Evolutionary conservation across 148 eudicot species (phyloP).

Genomic region (Spergularia marina): DNA sequence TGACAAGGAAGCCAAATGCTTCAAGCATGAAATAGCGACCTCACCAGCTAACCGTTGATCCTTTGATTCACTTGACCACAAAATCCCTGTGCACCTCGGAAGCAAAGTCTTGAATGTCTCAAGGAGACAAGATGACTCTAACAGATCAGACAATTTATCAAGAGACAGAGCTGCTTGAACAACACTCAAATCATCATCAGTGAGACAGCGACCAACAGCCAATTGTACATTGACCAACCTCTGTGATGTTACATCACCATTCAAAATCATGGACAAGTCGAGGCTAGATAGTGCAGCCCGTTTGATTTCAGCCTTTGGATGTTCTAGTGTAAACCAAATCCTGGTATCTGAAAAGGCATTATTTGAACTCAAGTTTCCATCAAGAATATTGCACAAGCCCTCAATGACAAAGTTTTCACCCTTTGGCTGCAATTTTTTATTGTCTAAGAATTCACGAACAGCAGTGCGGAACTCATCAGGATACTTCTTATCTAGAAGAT

Average conservation of each 20-base stretch:
- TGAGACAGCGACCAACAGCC: constrained; percentile 60
- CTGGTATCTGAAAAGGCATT: constrained; percentile 52
- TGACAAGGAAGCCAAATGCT: constrained; percentile 40
- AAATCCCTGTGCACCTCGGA: constrained; percentile 49
- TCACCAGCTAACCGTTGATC: constrained; percentile 40
- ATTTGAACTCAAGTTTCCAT: constrained; percentile 46
- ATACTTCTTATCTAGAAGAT: constrained; percentile 46
- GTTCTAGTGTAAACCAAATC: constrained; percentile 81
- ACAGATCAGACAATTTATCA: constrained; percentile 46
- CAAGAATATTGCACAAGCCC: constrained; percentile 58
- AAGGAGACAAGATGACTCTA: constrained; percentile 41
- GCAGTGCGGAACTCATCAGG: constrained; percentile 65
- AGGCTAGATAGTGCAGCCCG: constrained; percentile 52
- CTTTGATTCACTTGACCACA: constrained; percentile 47
- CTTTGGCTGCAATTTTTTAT: constrained; percentile 51
- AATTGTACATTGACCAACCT: constrained; percentile 55
- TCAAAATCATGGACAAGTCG: constrained; percentile 46
- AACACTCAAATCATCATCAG: constrained; percentile 74
- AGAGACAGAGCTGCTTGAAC: constrained; percentile 64
- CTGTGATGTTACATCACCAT: constrained; percentile 46
- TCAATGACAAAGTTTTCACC: constrained; percentile 48
- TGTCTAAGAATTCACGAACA: constrained; percentile 60
- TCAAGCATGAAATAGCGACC: constrained; percentile 55
- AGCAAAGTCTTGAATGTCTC: constrained; percentile 55
- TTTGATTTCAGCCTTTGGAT: constrained; percentile 83